Percentiles rank a stretch among this genome's conserved stretches.
Evolutionary conservation across 805 yeast genomes (phyloP).

Genomic region (Cyberlindnera meyerae): DNA sequence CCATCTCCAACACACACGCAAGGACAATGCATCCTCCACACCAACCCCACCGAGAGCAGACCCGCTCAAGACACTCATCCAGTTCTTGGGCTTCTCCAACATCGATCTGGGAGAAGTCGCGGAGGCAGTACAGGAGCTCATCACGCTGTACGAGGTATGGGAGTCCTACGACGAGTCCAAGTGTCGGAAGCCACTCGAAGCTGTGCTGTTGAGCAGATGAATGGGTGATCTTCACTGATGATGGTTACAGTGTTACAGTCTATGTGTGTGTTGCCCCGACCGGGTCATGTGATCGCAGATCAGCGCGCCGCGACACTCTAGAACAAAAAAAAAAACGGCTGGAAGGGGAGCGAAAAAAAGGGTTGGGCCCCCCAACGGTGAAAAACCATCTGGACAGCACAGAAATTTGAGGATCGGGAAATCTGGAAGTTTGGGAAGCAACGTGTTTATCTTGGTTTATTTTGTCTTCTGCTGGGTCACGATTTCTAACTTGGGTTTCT

Average conservation of each 20-base stretch:
- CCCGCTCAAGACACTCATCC: conserved; percentile 51
- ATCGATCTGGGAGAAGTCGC: conserved; percentile 73
- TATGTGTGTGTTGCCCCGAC: not conserved
- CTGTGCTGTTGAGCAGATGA: conserved; percentile 19
- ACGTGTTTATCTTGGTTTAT: not conserved
- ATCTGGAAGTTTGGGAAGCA: not conserved
- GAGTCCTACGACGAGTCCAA: conserved; percentile 66
- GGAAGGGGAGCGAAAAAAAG: too few relatives aligned
- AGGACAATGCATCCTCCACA: conserved; percentile 4
- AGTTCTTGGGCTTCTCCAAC: conserved; percentile 69
- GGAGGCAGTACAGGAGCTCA: conserved; percentile 79
- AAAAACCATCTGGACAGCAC: conserved; percentile 1
- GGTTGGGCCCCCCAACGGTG: conserved; percentile 1
- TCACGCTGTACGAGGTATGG: conserved; percentile 82
- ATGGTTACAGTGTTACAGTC: not conserved
- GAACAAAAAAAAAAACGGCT: conserved; percentile 1
- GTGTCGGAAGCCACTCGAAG: conserved; percentile 24
- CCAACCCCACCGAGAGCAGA: conserved; percentile 21
- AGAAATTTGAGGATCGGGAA: not conserved
- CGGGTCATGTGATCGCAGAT: conserved; percentile 1
- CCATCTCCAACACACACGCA: conserved; percentile 17
- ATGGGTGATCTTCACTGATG: not conserved
- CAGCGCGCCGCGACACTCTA: too few relatives aligned
- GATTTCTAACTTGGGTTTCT: too few relatives aligned
- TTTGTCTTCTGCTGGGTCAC: too few relatives aligned